These are phyloP conservation scores for Chrysopogon serrulatus DNA, from an alignment of 176 grass and related monocot species.

Conservation along the genomic window DNA sequence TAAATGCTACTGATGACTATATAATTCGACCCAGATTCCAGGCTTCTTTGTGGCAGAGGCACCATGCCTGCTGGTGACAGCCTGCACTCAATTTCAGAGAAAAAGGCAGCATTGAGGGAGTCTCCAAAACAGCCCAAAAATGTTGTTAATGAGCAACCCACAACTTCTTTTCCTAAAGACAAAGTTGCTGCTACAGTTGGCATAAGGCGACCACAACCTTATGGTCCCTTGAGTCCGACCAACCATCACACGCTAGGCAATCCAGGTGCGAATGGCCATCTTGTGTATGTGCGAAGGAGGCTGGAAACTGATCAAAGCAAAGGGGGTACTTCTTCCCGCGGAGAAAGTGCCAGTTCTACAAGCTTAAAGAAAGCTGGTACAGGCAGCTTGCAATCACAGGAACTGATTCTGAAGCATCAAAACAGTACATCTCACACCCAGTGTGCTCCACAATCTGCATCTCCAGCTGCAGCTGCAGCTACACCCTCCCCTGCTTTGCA, in stretches of 20 bases:
- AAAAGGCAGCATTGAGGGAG: constrained; percentile 68
- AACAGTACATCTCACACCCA: constrained; percentile 7
- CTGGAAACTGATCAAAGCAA: constrained; percentile 79
- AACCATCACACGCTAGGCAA: constrained; percentile 30
- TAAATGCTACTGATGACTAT: neutral
- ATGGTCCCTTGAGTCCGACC: constrained; percentile 35
- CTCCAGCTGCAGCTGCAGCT: constrained; percentile 17
- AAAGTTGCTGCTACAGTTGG: constrained; percentile 42
- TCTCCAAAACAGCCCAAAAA: constrained; percentile 45
- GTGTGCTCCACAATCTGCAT: neutral
- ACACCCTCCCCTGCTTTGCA: constrained; percentile 19
- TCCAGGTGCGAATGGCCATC: constrained; percentile 52
- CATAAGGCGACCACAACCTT: constrained; percentile 54
- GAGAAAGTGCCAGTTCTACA: constrained; percentile 25
- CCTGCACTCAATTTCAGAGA: constrained; percentile 50
- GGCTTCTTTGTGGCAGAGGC: neutral
- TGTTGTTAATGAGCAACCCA: constrained; percentile 24
- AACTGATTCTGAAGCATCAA: constrained; percentile 37
- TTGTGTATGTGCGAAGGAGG: constrained; percentile 86
- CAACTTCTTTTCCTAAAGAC: constrained; percentile 34
- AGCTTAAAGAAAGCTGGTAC: constrained; percentile 35
- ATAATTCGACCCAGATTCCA: constrained; percentile 36
- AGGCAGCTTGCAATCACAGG: constrained; percentile 7
- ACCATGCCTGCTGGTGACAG: constrained; percentile 61
- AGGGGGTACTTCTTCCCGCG: constrained; percentile 17